Base-by-base conservation (phyloP, 2,329 filamentous ascomycete genomes). In the Beauveria australis region DNA sequence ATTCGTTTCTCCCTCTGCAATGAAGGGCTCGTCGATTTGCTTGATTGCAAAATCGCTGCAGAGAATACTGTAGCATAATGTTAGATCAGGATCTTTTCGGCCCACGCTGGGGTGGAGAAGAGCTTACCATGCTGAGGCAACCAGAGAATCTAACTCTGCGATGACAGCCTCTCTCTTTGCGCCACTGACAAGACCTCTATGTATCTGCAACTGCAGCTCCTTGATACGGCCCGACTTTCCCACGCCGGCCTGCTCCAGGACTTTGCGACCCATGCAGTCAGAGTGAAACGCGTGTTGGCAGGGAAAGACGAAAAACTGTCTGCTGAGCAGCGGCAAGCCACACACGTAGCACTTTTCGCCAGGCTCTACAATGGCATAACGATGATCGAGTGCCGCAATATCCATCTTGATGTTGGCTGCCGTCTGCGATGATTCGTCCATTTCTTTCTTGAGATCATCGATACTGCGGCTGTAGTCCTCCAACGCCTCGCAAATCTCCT, bases 231-330 rank as follows among this genome's bases (percentile, higher is more conserved):
- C 87, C 18, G 88, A 86, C 74, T 88, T 90, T 19, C 85, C 88
- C 56, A 87, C 79, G 0, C 91, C 91, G 1, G 88, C 87, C 65
- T 91, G 87, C 72, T 93, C 89, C 58, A 97, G 81, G 1, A 97
- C 91, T 70, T 89, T 89, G 68, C 85, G 87, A 0, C 91, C 93
- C 53, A 99, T 76, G 72, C 94, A 99, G 71, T 99, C 94, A 47
- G 90, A 93, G 73, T 99, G 94, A 70, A 99, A 99, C 3, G 92
- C 90, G 74, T 99, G 94, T 77, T 99, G 94, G 73, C 94, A 99
- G 0, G 94, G 94, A 66, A 99, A 99, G 19, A 99, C 94, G 67
- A 97, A 99, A 75, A 99, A 99, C 68, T 97, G 92, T 59, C 92
- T 79, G 69, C 89, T 92, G 18, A 99, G 80, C 59, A 99, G 76